Evolutionary conservation across 176 grass and related monocot genomes (phyloP), one percentile per base, ranked within the genome.

Genomic region (Themeda triandra): DNA sequence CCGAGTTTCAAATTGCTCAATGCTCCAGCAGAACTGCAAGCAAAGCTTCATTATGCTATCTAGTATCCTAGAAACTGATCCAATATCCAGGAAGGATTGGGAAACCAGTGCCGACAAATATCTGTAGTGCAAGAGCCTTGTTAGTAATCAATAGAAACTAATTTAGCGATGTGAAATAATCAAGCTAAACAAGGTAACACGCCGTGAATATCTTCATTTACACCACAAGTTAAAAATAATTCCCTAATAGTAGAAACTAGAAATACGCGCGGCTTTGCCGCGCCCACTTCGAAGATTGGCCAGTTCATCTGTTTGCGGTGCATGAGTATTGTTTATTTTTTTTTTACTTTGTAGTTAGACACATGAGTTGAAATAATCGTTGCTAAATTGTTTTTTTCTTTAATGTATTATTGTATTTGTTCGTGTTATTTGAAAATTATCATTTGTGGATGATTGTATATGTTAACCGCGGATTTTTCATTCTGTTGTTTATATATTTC

Each of bases 1-100:
- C 0, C 82, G 84, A 35, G 77, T 92, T 77, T 92, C 91, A 54
- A 90, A 88, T 83, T 92, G 93, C 77, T 98, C 93, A 2, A 98
- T 94, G 12, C 80, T 96, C 96, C 96, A 96, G 78, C 96, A 98
- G 73, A 98, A 98, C 65, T 96, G 93, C 83, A 96, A 80, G 78
- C 96, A 98, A 24, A 98, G 89, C 89, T 98, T 96, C 96, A 98
- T 98, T 78, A 96, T 96, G 84, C 91, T 93, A 74, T 95, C 93
- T 21, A 98, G 80, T 87, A 98, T 96, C 87, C 96, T 94, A 77
- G 93, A 98, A 6, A 98, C 90, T 31, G 96, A 98, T 87, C 96
- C 96, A 66, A 98, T 96, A 83, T 98, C 96, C 62, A 98, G 85
- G 84, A 98, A 98, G 15, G 96, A 98, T 72, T 98, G 93, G 69